A percentile compares a stretch with the other conserved stretches of the same genome.
phyloP scores from a whole-genome alignment of 2,329 filamentous ascomycete species.

The Hypoxylon sp. region DNA sequence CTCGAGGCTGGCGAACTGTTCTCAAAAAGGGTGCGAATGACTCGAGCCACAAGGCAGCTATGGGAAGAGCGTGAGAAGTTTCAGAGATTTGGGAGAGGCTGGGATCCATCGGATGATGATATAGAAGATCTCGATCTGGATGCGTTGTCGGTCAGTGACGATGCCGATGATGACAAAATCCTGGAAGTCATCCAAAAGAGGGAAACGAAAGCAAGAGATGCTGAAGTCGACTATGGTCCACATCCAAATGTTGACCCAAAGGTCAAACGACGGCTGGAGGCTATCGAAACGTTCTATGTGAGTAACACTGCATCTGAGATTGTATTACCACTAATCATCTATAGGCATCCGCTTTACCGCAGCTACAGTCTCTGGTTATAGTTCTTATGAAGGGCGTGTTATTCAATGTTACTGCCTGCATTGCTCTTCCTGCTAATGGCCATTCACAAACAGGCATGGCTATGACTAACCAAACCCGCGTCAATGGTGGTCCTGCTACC shows the following conservation, averaged over 20 bases:
- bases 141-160: slow-evolving; percentile 38
- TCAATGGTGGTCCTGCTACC: slow-evolving; percentile 51
- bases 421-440: slow-evolving; percentile 64
- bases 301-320: slow-evolving; percentile 50
- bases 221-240: slow-evolving; percentile 60
- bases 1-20: slow-evolving; percentile 94
- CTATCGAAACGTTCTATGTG: slow-evolving; percentile 87
- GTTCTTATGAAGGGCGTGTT: slow-evolving; percentile 90
- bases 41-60: slow-evolving; percentile 86
- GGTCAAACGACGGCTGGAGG: slow-evolving; percentile 72
- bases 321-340: slow-evolving; percentile 43
- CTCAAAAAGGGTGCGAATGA: slow-evolving; percentile 88
- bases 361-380: slow-evolving; percentile 91
- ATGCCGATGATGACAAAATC: slow-evolving; percentile 51
- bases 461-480: slow-evolving; percentile 51
- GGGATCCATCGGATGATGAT: slow-evolving; percentile 66
- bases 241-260: slow-evolving; percentile 59
- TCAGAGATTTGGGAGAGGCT: slow-evolving; percentile 90
- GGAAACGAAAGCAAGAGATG: slow-evolving; percentile 53
- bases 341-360: slow-evolving; percentile 78
- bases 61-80: slow-evolving; percentile 95
- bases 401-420: slow-evolving; percentile 85
- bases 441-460: slow-evolving; percentile 56
- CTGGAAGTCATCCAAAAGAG: slow-evolving; percentile 53
- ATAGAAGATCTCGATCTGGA: slow-evolving; percentile 54